Conservation (phyloP, 805 yeast species). For the Wickerhamomyces chaumierensis region DNA sequence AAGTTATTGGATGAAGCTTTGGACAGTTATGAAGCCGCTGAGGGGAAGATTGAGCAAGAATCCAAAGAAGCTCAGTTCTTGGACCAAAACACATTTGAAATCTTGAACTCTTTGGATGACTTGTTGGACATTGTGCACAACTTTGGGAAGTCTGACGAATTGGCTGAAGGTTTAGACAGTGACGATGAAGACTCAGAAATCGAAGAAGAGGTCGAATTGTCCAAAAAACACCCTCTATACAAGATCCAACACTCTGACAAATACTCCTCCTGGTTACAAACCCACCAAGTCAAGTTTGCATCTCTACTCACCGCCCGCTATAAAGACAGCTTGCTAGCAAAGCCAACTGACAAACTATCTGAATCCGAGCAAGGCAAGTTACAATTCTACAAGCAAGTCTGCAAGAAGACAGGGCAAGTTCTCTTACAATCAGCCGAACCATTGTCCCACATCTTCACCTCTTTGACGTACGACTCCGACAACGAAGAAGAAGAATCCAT, state of each 20-base stretch:
- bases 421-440: conserved; percentile 54
- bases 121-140: conserved; percentile 54
- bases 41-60: conserved; percentile 15
- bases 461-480: conserved; percentile 48
- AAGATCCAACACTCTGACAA: conserved; percentile 26
- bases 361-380: conserved; percentile 11
- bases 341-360: conserved; percentile 7
- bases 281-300: conserved; percentile 16
- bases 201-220: conserved; percentile 25
- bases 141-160: conserved; percentile 42
- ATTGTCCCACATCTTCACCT: conserved; percentile 42
- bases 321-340: conserved; percentile 5
- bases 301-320: conserved; percentile 9
- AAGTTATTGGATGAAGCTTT: conserved; percentile 36
- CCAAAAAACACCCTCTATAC: conserved; percentile 46
- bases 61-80: conserved; percentile 24
- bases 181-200: conserved; percentile 35
- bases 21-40: conserved; percentile 32
- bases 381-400: conserved; percentile 26
- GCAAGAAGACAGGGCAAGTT: conserved; percentile 49
- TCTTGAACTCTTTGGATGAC: conserved; percentile 53
- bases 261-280: conserved; percentile 39
- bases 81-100: conserved; percentile 34
- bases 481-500: conserved; percentile 22
- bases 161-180: conserved; percentile 50